Percentiles rank a stretch among this genome's conserved stretches.
These are phyloP conservation scores for Penicillium sp. DNA, from an alignment of 2,329 filamentous ascomycete species.

Conservation along the genomic window DNA sequence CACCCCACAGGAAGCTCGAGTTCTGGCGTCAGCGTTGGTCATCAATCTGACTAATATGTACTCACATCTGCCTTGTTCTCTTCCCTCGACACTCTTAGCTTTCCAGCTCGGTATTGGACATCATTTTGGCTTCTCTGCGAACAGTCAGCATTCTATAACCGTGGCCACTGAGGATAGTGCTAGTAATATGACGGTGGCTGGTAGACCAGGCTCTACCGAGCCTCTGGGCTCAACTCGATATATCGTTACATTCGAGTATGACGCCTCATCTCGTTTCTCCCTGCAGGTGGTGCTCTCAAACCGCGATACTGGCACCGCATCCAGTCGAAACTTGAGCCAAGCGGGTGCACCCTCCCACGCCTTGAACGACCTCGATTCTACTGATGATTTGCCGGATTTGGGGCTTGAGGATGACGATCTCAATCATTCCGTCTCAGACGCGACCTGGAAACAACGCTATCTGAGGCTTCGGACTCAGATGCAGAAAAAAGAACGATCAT, in stretches of 20 bases:
- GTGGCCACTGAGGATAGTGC: constrained; percentile 30
- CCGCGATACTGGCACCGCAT: constrained; percentile 14
- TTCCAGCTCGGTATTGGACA: constrained; percentile 43
- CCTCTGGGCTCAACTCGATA: constrained; percentile 22
- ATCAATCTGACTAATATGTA: constrained; percentile 37
- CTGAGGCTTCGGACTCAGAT: constrained; percentile 43
- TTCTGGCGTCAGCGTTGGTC: constrained; percentile 38
- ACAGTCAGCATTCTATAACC: constrained; percentile 30
- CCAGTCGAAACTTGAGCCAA: constrained; percentile 15
- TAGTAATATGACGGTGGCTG: not conserved
- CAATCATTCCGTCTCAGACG: constrained; percentile 30
- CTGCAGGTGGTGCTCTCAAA: constrained; percentile 34
- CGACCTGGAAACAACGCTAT: constrained; percentile 47
- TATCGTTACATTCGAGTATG: constrained; percentile 35
- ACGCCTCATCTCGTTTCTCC: constrained; percentile 27
- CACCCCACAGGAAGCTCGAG: constrained; percentile 36
- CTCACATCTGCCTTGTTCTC: constrained; percentile 30
- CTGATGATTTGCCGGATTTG: constrained; percentile 31
- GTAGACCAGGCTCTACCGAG: not conserved
- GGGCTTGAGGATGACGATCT: constrained; percentile 36
- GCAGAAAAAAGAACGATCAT: constrained; percentile 43
- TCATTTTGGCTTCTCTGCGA: constrained; percentile 38
- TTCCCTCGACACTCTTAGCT: constrained; percentile 35
- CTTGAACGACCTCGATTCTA: constrained; percentile 1
- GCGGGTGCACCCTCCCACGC: not conserved